These are phyloP conservation scores for Paecilomyces formosus DNA, from an alignment of 2,329 filamentous ascomycete genomes.

Conservation along the genomic window DNA sequence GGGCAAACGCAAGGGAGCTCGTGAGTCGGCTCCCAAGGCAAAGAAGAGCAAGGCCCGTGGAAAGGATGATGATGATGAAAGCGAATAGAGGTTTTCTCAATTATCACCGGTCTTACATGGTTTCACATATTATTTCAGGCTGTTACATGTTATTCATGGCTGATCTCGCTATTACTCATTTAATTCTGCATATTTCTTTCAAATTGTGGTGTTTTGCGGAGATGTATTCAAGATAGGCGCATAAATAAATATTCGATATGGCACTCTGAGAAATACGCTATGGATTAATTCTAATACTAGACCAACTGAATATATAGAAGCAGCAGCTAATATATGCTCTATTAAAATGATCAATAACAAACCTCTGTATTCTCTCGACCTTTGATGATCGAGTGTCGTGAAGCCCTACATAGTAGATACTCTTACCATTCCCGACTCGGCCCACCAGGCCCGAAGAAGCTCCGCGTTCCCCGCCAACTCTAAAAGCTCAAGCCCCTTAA, in stretches of 20 bases:
- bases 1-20: conserved; percentile 40
- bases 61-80: background rate
- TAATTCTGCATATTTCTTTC: background rate
- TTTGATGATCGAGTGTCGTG: too few relatives aligned
- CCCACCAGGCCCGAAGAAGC: background rate
- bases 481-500: background rate
- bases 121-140: too few relatives aligned
- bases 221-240: too few relatives aligned
- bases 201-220: too few relatives aligned
- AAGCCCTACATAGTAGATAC: too few relatives aligned
- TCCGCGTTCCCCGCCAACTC: background rate
- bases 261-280: too few relatives aligned
- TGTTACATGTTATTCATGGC: background rate
- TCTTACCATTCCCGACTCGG: background rate
- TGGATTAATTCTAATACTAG: too few relatives aligned
- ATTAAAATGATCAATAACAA: too few relatives aligned
- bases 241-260: too few relatives aligned
- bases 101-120: background rate
- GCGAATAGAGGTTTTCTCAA: background rate
- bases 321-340: too few relatives aligned
- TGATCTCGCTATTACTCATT: background rate
- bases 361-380: too few relatives aligned
- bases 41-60: conserved; percentile 3
- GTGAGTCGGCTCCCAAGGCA: background rate
- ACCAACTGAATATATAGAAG: too few relatives aligned